Base-by-base conservation (phyloP, 2,329 filamentous ascomycete species). In the Parastagonospora nodorum region DNA sequence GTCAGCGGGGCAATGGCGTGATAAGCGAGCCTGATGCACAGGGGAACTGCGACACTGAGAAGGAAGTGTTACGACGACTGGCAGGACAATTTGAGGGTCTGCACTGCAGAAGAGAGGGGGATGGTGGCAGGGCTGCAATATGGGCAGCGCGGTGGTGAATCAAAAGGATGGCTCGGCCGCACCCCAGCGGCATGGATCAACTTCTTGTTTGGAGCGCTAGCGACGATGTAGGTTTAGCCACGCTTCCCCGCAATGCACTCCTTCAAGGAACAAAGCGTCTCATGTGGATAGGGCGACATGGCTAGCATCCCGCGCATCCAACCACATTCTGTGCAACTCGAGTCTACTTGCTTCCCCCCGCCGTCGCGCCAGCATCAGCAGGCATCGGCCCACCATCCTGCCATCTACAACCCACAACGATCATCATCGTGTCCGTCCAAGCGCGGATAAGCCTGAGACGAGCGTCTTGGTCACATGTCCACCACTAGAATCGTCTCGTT, bases 191-290 rank as follows among this genome's bases (percentile, higher is more conserved):
- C 45, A 55, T 57, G 46, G 53, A 42, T 51, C 38, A 24, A 38
- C n/a, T 38, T 38, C 44, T 46, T 59, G 35, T 36, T 50, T 43
- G 31, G 39, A 33, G 41, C 39, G 46, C 63, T 62, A 65, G 49
- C 27, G 42, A 54, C 41, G 11, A 1, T 24, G 55, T 11, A 24
- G 59, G 64, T 42, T 49, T 66, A 60, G 66, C 56, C 51, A 39
- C 33, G 14, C 43, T 71, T 69, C 69, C 68, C 69, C 69, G 69
- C 69, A 73, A 66, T 69, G 50, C 56, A 44, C 45, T 48, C 49
- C 47, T 49, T 51, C 51, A 58, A 60, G 47, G 53, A 55, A 68
- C 57, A 62, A 67, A 66, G 62, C 50, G 44, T 44, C 29, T 46
- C 51, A 57, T 62, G 60, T 62, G 63, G 61, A 51, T 55, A 55